Evolutionary conservation across 495 filamentous ascomycete genomes (phyloP), one percentile per base, ranked within the genome.

Genomic region (Entonaema liquescens): DNA sequence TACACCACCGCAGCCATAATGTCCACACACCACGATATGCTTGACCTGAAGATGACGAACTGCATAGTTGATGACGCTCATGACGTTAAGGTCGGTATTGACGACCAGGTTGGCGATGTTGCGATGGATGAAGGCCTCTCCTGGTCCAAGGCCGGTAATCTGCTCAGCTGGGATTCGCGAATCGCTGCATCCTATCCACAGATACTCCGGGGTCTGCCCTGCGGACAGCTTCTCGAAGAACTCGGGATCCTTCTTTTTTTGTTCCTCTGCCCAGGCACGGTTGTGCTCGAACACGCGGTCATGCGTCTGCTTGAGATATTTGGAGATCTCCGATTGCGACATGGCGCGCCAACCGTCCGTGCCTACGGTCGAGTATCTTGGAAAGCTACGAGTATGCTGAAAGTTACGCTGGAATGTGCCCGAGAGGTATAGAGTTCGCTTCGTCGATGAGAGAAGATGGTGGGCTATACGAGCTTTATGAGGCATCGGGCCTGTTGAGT

Each of bases 141-240:
- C 88, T 44, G 88, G 84, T 33, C 81, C 76, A n/a, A 89, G 78
- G 38, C 88, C 87, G 26, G 86, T 83, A 73, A 90, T 83, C 67
- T 83, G 82, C 76, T 88, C 87, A 42, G 86, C 88, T 26, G 88
- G 88, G 69, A 89, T 87, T 64, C 88, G 86, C 47, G 85, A 87
- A 76, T 90, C 88, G 76, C 83, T 85, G 80, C 88, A 90, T 40
- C 88, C 88, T 72, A 89, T 88, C 84, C 89, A 92, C 50, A 89
- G 82, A 63, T 87, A 88, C 67, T 89, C 83, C 44, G 87, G 87
- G 47, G 73, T 79, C 73, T 89, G 87, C 5, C 86, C 86, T 13
- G 80, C 79, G 35, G 78, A 77, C 23, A 89, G 82, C 62, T 84
- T 80, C 29, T 74, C 72, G 71, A 89, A 89, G 79, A 86, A 88